These are phyloP conservation scores for Comarum palustre DNA, from an alignment of 306 rosid genomes.

Conservation along the genomic window DNA sequence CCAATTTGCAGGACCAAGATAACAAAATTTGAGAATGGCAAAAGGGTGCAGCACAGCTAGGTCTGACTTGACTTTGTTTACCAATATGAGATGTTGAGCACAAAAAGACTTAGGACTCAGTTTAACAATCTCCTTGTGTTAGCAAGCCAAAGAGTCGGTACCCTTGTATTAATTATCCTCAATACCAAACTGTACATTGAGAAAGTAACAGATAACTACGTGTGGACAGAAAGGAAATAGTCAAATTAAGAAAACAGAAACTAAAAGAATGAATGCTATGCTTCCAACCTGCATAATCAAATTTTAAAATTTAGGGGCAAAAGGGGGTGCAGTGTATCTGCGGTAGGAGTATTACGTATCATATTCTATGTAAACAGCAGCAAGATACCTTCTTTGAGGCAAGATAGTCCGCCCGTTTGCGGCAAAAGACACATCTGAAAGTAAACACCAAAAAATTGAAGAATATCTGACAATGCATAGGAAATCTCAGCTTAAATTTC, in stretches of 20 bases:
- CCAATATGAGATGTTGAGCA: background rate
- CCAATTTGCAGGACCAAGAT: background rate
- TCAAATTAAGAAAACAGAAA: background rate
- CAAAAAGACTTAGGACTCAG: background rate
- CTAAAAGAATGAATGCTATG: background rate
- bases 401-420: slow-evolving; percentile 95
- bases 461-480: background rate
- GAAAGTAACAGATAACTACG: background rate
- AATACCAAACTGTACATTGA: background rate
- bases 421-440: slow-evolving; percentile 82
- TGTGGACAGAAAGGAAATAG: background rate
- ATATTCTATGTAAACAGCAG: background rate
- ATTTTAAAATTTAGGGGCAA: no score
- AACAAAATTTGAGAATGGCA: background rate
- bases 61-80: background rate
- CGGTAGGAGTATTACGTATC: background rate
- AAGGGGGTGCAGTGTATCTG: no score
- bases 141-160: background rate
- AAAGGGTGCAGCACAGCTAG: background rate
- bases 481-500: no score
- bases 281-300: no score
- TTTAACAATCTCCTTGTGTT: background rate
- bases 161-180: background rate
- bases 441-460: slow-evolving; percentile 6
- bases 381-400: slow-evolving; percentile 72